Percentiles rank a stretch among this genome's conserved stretches.
These are phyloP conservation scores for Citeromyces hawaiiensis DNA, from an alignment of 1,139 yeast genomes.

Conservation along the genomic window DNA sequence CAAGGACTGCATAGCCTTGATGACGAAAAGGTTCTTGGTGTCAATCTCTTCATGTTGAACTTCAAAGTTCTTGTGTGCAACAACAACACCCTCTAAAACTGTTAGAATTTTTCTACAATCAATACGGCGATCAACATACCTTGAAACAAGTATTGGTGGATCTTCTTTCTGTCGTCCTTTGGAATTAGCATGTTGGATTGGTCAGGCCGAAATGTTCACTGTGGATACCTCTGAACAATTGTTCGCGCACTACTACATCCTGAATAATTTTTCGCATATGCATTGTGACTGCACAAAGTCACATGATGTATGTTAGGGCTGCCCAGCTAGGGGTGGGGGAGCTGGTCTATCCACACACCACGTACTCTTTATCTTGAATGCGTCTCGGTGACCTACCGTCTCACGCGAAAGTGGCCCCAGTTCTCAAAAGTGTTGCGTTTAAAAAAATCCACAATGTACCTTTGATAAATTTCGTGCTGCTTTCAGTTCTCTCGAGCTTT, in stretches of 20 bases:
- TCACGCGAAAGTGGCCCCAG: not conserved
- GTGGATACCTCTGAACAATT: not conserved
- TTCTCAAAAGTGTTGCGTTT: not conserved
- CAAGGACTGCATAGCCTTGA: conserved; percentile 98
- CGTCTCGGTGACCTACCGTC: too few species aligned
- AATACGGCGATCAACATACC: conserved; percentile 40
- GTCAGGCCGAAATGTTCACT: not conserved
- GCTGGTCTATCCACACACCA: not conserved
- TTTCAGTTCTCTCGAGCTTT: conserved; percentile 32
- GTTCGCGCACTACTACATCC: not conserved
- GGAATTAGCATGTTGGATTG: conserved; percentile 85
- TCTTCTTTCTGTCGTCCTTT: conserved; percentile 98
- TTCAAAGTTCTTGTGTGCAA: conserved; percentile 98
- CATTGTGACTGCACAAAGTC: not conserved
- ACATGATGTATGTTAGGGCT: too few species aligned
- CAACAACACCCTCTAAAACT: conserved; percentile 88
- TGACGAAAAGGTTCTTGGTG: conserved; percentile 95
- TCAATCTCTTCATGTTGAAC: conserved; percentile 97
- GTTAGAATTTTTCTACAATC: conserved; percentile 6
- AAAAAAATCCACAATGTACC: conserved; percentile 22
- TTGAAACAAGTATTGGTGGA: conserved; percentile 98
- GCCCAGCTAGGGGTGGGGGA: too few species aligned
- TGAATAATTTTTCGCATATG: not conserved
- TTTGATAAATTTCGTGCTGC: conserved; percentile 36
- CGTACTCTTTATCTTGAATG: not conserved